Evolutionary conservation across 2,329 filamentous ascomycete species (phyloP).

Genomic region (Fonsecaea nubica): DNA sequence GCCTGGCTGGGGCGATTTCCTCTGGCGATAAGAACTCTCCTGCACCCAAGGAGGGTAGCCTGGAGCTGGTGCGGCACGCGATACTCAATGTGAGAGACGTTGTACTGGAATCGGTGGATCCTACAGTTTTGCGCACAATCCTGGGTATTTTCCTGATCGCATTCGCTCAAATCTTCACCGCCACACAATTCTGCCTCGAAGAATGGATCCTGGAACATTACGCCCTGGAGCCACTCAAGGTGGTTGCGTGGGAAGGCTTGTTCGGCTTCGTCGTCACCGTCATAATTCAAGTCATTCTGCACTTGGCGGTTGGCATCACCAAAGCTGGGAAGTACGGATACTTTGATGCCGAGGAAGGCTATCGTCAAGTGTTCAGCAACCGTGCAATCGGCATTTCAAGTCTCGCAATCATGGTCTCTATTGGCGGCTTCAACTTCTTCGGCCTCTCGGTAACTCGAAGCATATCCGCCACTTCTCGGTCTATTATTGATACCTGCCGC

Average conservation of each 20-base stretch:
- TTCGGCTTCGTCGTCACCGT: conserved; percentile 87
- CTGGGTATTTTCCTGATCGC: conserved; percentile 90
- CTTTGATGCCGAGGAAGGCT: conserved; percentile 88
- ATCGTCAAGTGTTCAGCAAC: conserved; percentile 78
- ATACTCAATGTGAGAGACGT: conserved; percentile 48
- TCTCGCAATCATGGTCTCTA: conserved; percentile 93
- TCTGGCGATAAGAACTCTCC: conserved; percentile 55
- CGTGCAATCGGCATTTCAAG: conserved; percentile 76
- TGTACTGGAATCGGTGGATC: conserved; percentile 52
- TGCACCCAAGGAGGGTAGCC: conserved; percentile 45
- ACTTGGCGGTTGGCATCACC: conserved; percentile 77
- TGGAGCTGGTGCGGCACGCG: conserved; percentile 40
- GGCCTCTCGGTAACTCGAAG: conserved; percentile 88
- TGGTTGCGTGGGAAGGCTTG: conserved; percentile 94
- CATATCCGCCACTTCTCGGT: conserved; percentile 90
- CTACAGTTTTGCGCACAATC: conserved; percentile 71
- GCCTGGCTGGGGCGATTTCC: conserved; percentile 83
- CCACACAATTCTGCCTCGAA: conserved; percentile 93
- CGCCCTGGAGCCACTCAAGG: conserved; percentile 81
- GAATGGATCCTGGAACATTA: conserved; percentile 87
- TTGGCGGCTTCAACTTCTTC: conserved; percentile 99
- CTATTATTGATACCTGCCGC: conserved; percentile 95
- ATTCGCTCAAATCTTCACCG: conserved; percentile 93
- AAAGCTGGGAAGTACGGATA: conserved; percentile 77
- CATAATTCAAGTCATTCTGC: conserved; percentile 78